Evolutionary conservation across 495 filamentous ascomycete genomes (phyloP).

Genomic region (Symbiotaphrina buchneri): DNA sequence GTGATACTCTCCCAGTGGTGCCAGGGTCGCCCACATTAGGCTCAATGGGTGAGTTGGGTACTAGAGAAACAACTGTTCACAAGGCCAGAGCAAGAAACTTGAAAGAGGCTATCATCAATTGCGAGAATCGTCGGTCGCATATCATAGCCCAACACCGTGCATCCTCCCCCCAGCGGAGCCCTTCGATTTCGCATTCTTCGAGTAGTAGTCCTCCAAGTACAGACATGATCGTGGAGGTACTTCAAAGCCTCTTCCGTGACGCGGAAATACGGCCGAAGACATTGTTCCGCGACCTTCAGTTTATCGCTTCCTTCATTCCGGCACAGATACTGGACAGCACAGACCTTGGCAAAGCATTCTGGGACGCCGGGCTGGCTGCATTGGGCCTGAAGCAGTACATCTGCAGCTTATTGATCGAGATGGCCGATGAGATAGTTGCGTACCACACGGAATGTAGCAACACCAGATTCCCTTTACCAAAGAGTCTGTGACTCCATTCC

Average conservation of each 20-base stretch:
- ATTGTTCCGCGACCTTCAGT: constrained; percentile 86
- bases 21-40: constrained; percentile 13
- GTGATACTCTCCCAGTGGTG: constrained; percentile 12
- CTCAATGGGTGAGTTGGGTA: constrained; percentile 11
- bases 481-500: no score
- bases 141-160: no score
- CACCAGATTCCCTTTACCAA: no score
- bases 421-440: constrained; percentile 53
- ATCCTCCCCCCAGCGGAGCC: constrained; percentile 7
- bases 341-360: constrained; percentile 77
- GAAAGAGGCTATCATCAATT: constrained; percentile 43
- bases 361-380: constrained; percentile 79
- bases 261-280: constrained; percentile 63
- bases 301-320: constrained; percentile 82
- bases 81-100: constrained; percentile 17
- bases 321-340: constrained; percentile 61
- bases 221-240: constrained; percentile 46
- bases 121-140: constrained; percentile 43
- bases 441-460: constrained; percentile 28
- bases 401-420: constrained; percentile 73
- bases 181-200: constrained; percentile 4
- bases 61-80: constrained; percentile 11
- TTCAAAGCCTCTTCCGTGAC: constrained; percentile 62
- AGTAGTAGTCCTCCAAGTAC: constrained; percentile 18
- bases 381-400: constrained; percentile 77